These are phyloP conservation scores for Phytophthora parvispora DNA, from an alignment of 352 stramenopile species.

Conservation along the genomic window DNA sequence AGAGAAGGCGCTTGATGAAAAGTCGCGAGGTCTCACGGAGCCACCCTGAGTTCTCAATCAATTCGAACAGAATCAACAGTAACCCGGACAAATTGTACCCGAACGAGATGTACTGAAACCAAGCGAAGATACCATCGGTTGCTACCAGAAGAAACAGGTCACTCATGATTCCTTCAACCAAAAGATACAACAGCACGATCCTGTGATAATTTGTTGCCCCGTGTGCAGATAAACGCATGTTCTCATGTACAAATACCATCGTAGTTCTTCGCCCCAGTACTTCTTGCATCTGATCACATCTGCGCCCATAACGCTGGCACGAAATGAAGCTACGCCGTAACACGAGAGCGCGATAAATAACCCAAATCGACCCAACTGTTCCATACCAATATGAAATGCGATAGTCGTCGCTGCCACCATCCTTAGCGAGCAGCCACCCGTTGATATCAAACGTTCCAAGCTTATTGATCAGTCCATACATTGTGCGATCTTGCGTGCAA, in stretches of 20 bases:
- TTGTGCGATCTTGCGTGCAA: constrained; percentile 13
- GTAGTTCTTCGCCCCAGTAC: not conserved
- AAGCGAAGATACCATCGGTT: constrained; percentile 22
- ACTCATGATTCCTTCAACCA: constrained; percentile 34
- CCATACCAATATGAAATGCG: constrained; percentile 17
- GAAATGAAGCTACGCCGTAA: constrained; percentile 20
- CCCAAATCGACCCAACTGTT: constrained; percentile 4
- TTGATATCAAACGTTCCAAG: constrained; percentile 29
- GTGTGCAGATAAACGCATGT: constrained; percentile 17
- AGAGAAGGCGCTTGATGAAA: constrained; percentile 27
- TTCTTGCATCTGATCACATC: constrained; percentile 13
- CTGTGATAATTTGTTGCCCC: constrained; percentile 25
- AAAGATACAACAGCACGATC: constrained; percentile 19
- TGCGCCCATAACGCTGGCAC: constrained; percentile 10
- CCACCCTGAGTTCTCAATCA: constrained; percentile 22
- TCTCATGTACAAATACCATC: constrained; percentile 24
- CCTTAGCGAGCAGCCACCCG: constrained; percentile 3
- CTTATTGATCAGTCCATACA: constrained; percentile 11
- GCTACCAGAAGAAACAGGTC: constrained; percentile 34
- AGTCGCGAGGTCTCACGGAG: constrained; percentile 3
- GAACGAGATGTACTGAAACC: constrained; percentile 35
- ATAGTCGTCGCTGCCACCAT: constrained; percentile 9
- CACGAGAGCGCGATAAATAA: constrained; percentile 16
- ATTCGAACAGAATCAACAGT: constrained; percentile 17
- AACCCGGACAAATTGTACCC: constrained; percentile 38